Conservation (phyloP, 2,329 filamentous ascomycete species). For the Aspergillus carbonarius region DNA sequence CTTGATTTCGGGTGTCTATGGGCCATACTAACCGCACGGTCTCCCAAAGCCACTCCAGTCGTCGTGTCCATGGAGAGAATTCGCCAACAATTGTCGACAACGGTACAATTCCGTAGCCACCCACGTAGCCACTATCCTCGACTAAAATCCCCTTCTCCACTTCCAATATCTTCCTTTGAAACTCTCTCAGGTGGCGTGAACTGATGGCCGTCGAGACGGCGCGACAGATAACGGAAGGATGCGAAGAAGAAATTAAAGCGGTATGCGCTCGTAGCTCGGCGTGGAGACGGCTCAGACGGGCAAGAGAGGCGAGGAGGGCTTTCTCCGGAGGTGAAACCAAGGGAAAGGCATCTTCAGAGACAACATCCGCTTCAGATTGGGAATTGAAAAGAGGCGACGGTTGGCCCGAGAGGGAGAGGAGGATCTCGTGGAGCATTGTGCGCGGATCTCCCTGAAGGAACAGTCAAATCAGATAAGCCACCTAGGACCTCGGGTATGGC, state of each 20-base stretch:
- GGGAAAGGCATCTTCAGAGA: constrained; percentile 51
- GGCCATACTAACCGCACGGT: constrained; percentile 67
- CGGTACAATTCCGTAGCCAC: constrained; percentile 90
- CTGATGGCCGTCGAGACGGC: constrained; percentile 79
- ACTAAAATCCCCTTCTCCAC: constrained; percentile 77
- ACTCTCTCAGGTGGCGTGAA: constrained; percentile 71
- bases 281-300: constrained; percentile 76
- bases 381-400: constrained; percentile 78
- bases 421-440: constrained; percentile 95
- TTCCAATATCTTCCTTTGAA: constrained; percentile 79
- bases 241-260: constrained; percentile 64
- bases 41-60: constrained; percentile 82
- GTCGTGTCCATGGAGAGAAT: constrained; percentile 82
- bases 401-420: constrained; percentile 92
- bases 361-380: constrained; percentile 48
- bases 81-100: constrained; percentile 79
- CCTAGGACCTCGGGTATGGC: background rate
- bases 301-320: constrained; percentile 74
- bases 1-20: constrained; percentile 30
- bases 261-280: constrained; percentile 68
- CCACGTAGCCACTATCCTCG: constrained; percentile 75
- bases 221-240: constrained; percentile 80
- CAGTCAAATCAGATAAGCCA: constrained; percentile 9
- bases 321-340: constrained; percentile 74
- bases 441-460: constrained; percentile 19